Conservation (phyloP, 805 yeast genomes). For the Kodamaea neixiangensis region DNA sequence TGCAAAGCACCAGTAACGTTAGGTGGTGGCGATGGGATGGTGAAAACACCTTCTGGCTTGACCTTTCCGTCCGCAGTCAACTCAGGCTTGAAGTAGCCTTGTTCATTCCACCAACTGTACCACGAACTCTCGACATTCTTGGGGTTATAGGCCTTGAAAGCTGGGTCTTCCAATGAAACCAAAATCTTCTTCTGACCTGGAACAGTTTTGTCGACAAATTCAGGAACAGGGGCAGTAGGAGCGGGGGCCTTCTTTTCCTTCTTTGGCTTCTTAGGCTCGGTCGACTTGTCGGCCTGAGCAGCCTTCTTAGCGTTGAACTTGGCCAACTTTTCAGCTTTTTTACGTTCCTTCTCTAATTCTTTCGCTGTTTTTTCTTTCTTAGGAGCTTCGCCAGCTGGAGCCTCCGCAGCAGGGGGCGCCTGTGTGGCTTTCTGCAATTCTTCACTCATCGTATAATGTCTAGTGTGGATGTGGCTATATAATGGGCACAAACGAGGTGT, state of each 20-base stretch:
- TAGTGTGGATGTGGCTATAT: background rate
- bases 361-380: slow-evolving; percentile 62
- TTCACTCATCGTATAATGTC: slow-evolving; percentile 14
- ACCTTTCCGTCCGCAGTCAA: slow-evolving; percentile 70
- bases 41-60: slow-evolving; percentile 81
- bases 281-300: slow-evolving; percentile 34
- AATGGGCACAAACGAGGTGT: background rate
- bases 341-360: slow-evolving; percentile 82
- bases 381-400: slow-evolving; percentile 16
- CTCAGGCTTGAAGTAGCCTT: slow-evolving; percentile 88
- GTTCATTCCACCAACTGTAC: slow-evolving; percentile 95
- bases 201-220: slow-evolving; percentile 77
- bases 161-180: slow-evolving; percentile 85
- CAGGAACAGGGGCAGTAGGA: slow-evolving; percentile 74
- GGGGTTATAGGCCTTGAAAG: slow-evolving; percentile 93
- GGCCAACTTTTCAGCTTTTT: slow-evolving; percentile 85
- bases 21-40: slow-evolving; percentile 99
- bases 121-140: slow-evolving; percentile 92
- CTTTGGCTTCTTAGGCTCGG: slow-evolving; percentile 32
- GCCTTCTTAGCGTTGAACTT: slow-evolving; percentile 85
- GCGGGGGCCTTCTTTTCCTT: slow-evolving; percentile 72
- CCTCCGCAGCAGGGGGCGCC: slow-evolving; percentile 17
- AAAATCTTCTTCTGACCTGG: slow-evolving; percentile 91
- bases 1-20: slow-evolving; percentile 98
- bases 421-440: slow-evolving; percentile 4